Conservation (phyloP, 495 filamentous ascomycete species). For the Platismatia glauca region DNA sequence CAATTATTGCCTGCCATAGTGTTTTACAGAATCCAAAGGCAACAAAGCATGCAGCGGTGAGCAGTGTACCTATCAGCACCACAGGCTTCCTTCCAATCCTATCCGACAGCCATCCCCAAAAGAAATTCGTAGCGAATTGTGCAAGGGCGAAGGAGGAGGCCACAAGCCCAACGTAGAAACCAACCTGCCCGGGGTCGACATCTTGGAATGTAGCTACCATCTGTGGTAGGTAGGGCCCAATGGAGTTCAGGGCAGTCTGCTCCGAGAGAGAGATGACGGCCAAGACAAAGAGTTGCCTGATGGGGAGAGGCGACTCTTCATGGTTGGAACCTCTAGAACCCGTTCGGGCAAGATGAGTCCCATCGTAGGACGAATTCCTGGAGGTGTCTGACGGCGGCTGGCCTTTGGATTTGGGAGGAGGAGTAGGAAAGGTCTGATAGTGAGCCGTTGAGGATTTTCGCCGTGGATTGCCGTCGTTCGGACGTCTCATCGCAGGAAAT, state of each 20-base stretch:
- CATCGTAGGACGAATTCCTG: slow-evolving; percentile 25
- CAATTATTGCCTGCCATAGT: slow-evolving; percentile 70
- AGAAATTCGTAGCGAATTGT: slow-evolving; percentile 82
- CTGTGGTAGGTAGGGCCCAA: slow-evolving; percentile 88
- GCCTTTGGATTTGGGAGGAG: slow-evolving; percentile 74
- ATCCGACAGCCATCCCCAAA: slow-evolving; percentile 91
- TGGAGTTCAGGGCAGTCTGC: slow-evolving; percentile 92
- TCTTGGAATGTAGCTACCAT: slow-evolving; percentile 85
- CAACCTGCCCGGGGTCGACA: slow-evolving; percentile 59
- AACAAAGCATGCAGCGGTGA: slow-evolving; percentile 71
- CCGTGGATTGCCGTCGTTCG: slow-evolving; percentile 22
- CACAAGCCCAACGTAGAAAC: slow-evolving; percentile 82
- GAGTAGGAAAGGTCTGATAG: slow-evolving; percentile 93
- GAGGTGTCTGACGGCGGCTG: slow-evolving; percentile 45
- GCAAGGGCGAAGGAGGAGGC: slow-evolving; percentile 87
- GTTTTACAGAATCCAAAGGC: slow-evolving; percentile 82
- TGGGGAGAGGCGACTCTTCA: slow-evolving; percentile 62
- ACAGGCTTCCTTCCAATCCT: slow-evolving; percentile 87
- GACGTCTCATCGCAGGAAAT: slow-evolving; percentile 12
- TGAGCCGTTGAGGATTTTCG: slow-evolving; percentile 66
- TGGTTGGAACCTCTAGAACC: slow-evolving; percentile 26
- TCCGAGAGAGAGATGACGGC: slow-evolving; percentile 85
- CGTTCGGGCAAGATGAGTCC: slow-evolving; percentile 21
- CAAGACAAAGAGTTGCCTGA: slow-evolving; percentile 71
- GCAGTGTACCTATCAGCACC: slow-evolving; percentile 73